Conservation (phyloP, 2,329 filamentous ascomycete genomes). For the Drechslera avenae region DNA sequence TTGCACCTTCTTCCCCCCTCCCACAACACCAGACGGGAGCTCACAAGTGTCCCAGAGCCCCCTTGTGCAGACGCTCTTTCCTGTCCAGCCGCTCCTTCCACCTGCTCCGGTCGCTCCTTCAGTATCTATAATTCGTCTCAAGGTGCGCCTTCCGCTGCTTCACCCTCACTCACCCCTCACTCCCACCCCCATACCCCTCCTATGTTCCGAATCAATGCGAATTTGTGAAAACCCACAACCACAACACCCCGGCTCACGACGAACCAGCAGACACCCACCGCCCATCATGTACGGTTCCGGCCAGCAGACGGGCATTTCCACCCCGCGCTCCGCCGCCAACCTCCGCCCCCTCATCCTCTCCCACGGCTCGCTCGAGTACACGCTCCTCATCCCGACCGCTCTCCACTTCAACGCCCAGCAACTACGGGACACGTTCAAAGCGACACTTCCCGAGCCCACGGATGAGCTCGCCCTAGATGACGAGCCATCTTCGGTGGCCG, state of each 20-base stretch:
- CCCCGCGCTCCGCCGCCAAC: constrained; percentile 90
- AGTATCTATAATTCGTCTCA: constrained; percentile 15
- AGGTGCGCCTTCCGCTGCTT: constrained; percentile 18
- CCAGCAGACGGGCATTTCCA: constrained; percentile 94
- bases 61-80: constrained; percentile 26
- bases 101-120: constrained; percentile 25
- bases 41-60: constrained; percentile 12
- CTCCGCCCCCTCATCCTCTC: constrained; percentile 87
- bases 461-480: constrained; percentile 98
- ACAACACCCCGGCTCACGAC: constrained; percentile 18
- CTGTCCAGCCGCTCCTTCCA: too few species aligned
- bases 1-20: constrained; percentile 20
- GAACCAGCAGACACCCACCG: constrained; percentile 12
- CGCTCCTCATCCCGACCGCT: constrained; percentile 91
- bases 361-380: constrained; percentile 95
- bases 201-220: background rate
- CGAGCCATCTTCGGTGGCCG: constrained; percentile 93
- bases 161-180: background rate
- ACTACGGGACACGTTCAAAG: constrained; percentile 86
- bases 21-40: constrained; percentile 16
- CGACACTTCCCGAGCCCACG: constrained; percentile 85
- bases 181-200: background rate
- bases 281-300: constrained; percentile 77
- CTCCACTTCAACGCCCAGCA: constrained; percentile 96
- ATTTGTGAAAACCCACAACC: too few species aligned